phyloP scores from a whole-genome alignment of 257 asterid genomes.

The Plectranthus barbatus region DNA sequence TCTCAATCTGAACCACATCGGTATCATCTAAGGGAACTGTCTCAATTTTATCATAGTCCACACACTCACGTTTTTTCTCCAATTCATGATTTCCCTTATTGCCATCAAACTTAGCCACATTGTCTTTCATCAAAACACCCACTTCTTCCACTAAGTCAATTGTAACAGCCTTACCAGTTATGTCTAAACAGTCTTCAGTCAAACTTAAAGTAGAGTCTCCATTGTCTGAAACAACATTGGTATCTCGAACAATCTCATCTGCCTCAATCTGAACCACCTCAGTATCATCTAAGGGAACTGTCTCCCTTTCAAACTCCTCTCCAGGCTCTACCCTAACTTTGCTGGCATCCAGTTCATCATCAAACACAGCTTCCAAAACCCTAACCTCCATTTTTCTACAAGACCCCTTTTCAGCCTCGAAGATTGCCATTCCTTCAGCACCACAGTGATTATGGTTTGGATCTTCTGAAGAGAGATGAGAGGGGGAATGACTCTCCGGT shows the following conservation, averaged over 20 bases:
- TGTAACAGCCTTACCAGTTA: neutral
- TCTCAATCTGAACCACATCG: too few species aligned
- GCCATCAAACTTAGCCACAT: neutral
- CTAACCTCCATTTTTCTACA: slow-evolving; percentile 3
- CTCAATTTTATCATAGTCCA: too few species aligned
- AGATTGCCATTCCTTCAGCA: neutral
- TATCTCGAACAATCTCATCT: neutral
- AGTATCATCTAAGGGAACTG: slow-evolving; percentile 14
- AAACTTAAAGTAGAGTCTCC: neutral
- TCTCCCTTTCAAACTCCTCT: slow-evolving; percentile 11
- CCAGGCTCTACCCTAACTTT: neutral
- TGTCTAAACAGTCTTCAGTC: slow-evolving; percentile 4
- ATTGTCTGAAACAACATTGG: neutral
- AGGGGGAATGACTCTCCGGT: slow-evolving; percentile 24
- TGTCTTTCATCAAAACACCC: neutral
- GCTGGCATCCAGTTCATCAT: neutral
- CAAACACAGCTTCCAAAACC: slow-evolving; percentile 7
- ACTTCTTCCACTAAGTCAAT: too few species aligned
- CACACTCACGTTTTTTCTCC: neutral
- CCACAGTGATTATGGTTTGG: slow-evolving; percentile 11
- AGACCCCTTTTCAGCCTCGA: slow-evolving; percentile 1
- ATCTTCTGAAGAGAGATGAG: slow-evolving; percentile 23
- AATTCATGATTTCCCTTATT: neutral
- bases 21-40: too few species aligned
- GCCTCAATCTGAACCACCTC: slow-evolving; percentile 12